Base-by-base conservation (phyloP, 495 filamentous ascomycete genomes). In the Xylaria curta region DNA sequence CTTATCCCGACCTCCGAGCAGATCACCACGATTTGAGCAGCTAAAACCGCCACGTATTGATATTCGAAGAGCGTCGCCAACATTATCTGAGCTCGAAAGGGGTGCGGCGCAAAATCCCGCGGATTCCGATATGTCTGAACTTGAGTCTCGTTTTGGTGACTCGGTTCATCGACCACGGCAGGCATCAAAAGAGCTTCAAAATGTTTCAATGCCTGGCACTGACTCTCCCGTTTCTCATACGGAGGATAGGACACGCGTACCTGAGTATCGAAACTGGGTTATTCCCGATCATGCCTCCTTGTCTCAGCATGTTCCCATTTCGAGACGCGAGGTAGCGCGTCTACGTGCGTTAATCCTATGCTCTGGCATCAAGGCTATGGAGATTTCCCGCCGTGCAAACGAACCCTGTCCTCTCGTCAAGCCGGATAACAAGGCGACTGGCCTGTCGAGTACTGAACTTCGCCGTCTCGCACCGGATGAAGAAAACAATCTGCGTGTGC, bases 281-380 rank as follows among this genome's bases (percentile, higher is more conserved):
- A 92, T 95, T 72, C 88, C 91, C 49, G 88, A 92, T 75, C 86
- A 85, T 72, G 85, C 80, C 62, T 70, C 85, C 12, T 79, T 82
- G 19, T 78, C 74, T 26, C 81, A 78, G 40, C 80, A 69, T 56
- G 77, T 76, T 44, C 81, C 78, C 59, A 73, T 88, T 56, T 86
- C 85, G 9, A 89, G 88, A 71, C 86, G 87, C 15, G 94, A 97
- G 74, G 87, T 96, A 24, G 92, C 92, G 63, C 89, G 93, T 51
- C 87, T 92, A 3, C 85, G 88, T 66, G 87, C 94, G 2, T 84
- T 97, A 0, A 87, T 97, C 36, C 84, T 97, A 42, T 93, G 91
- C 70, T 91, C 93, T 0, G 94, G 94, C 56, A 90, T 97, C 78
- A 95, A 95, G 80, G 94, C 94, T 0, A 88, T 89, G 71, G 92